Evolutionary conservation across 352 stramenopile genomes (phyloP).

Genomic region (Pythium vanterpoolii): DNA sequence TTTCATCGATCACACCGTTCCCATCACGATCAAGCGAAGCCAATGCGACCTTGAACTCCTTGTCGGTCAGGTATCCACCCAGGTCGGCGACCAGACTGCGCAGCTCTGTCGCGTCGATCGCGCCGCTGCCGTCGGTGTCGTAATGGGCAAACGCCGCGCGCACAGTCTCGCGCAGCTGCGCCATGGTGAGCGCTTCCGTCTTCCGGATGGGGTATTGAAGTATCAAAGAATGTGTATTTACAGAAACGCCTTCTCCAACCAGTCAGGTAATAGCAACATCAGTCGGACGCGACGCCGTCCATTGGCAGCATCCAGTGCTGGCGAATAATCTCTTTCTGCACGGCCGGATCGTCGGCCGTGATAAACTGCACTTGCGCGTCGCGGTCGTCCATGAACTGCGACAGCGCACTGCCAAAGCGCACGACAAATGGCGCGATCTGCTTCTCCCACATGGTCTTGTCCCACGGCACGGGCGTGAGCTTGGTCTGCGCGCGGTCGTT

Average conservation of each 20-base stretch:
- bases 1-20: constrained; percentile 49
- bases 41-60: constrained; percentile 29
- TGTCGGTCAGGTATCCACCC: constrained; percentile 46
- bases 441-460: constrained; percentile 60
- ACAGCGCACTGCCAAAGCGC: constrained; percentile 65
- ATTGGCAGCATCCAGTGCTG: constrained; percentile 49
- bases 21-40: constrained; percentile 43
- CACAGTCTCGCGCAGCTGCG: constrained; percentile 52
- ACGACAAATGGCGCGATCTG: constrained; percentile 65
- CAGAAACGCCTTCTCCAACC: neutral
- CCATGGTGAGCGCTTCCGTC: neutral
- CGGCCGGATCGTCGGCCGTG: constrained; percentile 34
- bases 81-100: constrained; percentile 48
- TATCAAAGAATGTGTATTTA: neutral
- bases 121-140: constrained; percentile 49
- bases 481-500: constrained; percentile 54
- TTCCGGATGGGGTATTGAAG: neutral
- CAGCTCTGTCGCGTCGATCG: constrained; percentile 52
- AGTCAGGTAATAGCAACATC: too few species aligned
- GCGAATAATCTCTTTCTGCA: constrained; percentile 72
- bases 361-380: constrained; percentile 46
- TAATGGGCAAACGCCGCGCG: constrained; percentile 57
- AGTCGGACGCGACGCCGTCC: neutral
- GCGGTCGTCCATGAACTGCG: constrained; percentile 69
- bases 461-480: constrained; percentile 64